Base-by-base conservation (phyloP, 1,284 basidiomycete species). In the Trichosporon sp. region DNA sequence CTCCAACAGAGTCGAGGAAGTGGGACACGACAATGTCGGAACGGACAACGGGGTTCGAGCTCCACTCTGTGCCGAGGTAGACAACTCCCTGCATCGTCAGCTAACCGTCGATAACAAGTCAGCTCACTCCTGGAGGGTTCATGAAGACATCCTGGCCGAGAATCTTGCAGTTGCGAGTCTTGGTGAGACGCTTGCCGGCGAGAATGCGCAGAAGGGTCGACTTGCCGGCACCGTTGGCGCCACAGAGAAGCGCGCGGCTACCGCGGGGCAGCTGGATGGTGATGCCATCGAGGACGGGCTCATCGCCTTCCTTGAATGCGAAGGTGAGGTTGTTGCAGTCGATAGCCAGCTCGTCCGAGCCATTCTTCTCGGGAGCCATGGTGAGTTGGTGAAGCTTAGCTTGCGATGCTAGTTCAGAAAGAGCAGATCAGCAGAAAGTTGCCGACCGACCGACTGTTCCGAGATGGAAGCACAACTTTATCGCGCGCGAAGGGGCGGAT, bases 211-310 rank as follows among this genome's bases (percentile, higher is more conserved):
- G 84, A 16, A 99, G 82, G 1, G 95, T 99, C 27, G 93, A 95
- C 80, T 99, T 99, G 23, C 95, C 95, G 57, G 92, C 92, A 78
- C 93, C 92, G 75, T 95, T 95, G n/a, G 92, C 91, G 59, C 93
- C 93, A 32, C 95, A 82, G 33, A 96, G 81, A 65, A 96, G 85
- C 56, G 91, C 92, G 56, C 93, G 84, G 8, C 89, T 89, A 0
- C 90, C 92, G 32, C 80, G 83, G 2, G 87, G 85, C 3, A 95
- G 84, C 65, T 83, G 73, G 49, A 95, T 81, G 69, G 84, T 83
- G 66, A 95, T 83, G 71, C 87, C 80, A n/a, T 82, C 73, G 58
- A 97, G 85, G 1, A 89, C 79, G 5, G 79, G 76, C 32, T 75
- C 74, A 23, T 74, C 72, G 4, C 74, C 72, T 33, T 73, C 68